Evolutionary conservation across 768 basidiomycete species (phyloP).

Genomic region (Boletus huronensis): DNA sequence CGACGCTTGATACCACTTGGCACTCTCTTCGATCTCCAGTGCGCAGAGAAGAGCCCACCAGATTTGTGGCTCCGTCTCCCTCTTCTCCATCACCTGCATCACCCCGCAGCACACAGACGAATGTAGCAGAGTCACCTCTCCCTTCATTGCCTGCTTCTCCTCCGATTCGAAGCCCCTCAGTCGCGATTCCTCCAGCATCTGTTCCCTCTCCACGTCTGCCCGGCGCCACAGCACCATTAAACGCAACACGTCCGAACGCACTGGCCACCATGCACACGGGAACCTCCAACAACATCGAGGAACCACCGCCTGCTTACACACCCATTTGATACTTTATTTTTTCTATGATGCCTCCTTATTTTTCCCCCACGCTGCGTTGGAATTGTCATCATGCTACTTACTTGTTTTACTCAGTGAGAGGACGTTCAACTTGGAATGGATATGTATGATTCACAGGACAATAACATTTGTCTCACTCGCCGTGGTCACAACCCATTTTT

Average conservation of each 20-base stretch:
- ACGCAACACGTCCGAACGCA: not conserved
- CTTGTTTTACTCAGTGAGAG: not conserved
- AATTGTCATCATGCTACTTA: not conserved
- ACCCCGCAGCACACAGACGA: not conserved
- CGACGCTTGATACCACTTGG: not conserved
- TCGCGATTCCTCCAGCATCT: not conserved
- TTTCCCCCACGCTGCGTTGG: not conserved
- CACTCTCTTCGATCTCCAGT: constrained; percentile 2
- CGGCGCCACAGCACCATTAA: not conserved
- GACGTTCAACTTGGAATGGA: not conserved
- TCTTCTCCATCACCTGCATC: not conserved
- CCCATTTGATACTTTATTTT: constrained; percentile 3
- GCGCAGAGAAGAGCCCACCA: not conserved
- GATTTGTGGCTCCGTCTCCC: not conserved
- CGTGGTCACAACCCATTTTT: not conserved
- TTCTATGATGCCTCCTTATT: not conserved
- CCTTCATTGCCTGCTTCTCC: not conserved
- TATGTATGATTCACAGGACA: not conserved
- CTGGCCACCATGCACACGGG: constrained; percentile 15
- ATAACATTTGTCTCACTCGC: not conserved
- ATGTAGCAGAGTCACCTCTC: not conserved
- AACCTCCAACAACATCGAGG: constrained; percentile 3
- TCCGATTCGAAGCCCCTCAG: not conserved
- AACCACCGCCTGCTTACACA: constrained; percentile 30
- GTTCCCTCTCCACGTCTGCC: not conserved